These are phyloP conservation scores for Effrenium voratum DNA, from an alignment of 73 alveolate species.

Conservation along the genomic window DNA sequence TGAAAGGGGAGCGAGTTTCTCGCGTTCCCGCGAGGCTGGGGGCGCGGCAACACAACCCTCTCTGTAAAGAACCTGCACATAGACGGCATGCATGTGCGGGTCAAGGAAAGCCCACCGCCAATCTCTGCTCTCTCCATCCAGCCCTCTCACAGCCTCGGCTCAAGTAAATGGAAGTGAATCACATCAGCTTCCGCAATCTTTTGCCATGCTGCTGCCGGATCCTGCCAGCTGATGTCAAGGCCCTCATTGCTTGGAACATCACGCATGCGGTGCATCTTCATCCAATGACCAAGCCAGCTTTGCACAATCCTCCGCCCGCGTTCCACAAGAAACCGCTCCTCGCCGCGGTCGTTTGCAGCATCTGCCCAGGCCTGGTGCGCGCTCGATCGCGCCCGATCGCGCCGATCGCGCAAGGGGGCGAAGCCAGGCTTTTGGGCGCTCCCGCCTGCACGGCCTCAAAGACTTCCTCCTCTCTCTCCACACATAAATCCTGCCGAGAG, in stretches of 20 bases:
- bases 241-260: too few species aligned
- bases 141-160: conserved; percentile 4
- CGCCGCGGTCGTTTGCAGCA: conserved; percentile 89
- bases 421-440: neutral
- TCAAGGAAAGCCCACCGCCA: too few species aligned
- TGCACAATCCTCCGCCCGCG: neutral
- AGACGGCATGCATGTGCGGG: neutral
- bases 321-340: neutral
- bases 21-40: neutral
- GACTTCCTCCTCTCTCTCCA: conserved; percentile 59
- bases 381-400: neutral
- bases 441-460: conserved; percentile 70
- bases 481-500: conserved; percentile 33
- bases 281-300: neutral
- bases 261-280: neutral
- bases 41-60: conserved; percentile 48
- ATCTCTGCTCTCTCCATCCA: neutral
- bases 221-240: neutral
- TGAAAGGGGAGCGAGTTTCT: neutral
- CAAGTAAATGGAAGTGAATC: conserved; percentile 50
- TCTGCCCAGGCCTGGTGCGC: conserved; percentile 52
- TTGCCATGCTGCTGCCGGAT: conserved; percentile 89
- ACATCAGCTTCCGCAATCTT: conserved; percentile 61
- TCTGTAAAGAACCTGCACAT: conserved; percentile 70
- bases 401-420: neutral